Percentiles rank a stretch among this genome's conserved stretches.
phyloP scores from a whole-genome alignment of 805 yeast genomes.

The Candida peoriensis region DNA sequence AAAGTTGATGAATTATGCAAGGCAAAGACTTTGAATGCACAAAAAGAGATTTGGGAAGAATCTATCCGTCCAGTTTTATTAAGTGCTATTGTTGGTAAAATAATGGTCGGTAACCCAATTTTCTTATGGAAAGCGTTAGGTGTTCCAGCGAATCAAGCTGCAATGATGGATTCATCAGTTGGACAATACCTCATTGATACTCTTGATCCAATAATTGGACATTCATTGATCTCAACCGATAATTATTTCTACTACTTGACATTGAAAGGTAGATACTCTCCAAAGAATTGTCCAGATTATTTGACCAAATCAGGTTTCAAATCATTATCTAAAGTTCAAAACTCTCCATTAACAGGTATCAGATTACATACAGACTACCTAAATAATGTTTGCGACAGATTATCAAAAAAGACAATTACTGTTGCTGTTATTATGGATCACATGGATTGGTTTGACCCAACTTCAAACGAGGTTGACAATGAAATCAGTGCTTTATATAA shows the following conservation, averaged over 20 bases:
- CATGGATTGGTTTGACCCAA: slow-evolving; percentile 85
- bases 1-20: slow-evolving; percentile 52
- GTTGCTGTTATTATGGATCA: slow-evolving; percentile 86
- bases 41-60: slow-evolving; percentile 56
- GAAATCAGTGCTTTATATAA: slow-evolving; percentile 62
- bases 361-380: slow-evolving; percentile 77
- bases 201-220: slow-evolving; percentile 64
- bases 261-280: slow-evolving; percentile 55
- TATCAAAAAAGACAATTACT: slow-evolving; percentile 57
- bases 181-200: slow-evolving; percentile 71
- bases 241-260: slow-evolving; percentile 76
- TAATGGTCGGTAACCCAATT: slow-evolving; percentile 76
- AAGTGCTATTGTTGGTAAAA: slow-evolving; percentile 61
- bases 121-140: slow-evolving; percentile 87
- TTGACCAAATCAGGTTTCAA: slow-evolving; percentile 55
- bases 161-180: slow-evolving; percentile 71
- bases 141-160: slow-evolving; percentile 83
- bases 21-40: slow-evolving; percentile 56
- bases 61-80: slow-evolving; percentile 64
- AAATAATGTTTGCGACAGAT: slow-evolving; percentile 67
- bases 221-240: slow-evolving; percentile 61
- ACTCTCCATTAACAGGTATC: slow-evolving; percentile 59
- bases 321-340: slow-evolving; percentile 34
- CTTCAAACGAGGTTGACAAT: slow-evolving; percentile 54
- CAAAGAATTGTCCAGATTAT: slow-evolving; percentile 71